phyloP scores from a whole-genome alignment of 768 basidiomycete species.

The Kwoniella pini region DNA sequence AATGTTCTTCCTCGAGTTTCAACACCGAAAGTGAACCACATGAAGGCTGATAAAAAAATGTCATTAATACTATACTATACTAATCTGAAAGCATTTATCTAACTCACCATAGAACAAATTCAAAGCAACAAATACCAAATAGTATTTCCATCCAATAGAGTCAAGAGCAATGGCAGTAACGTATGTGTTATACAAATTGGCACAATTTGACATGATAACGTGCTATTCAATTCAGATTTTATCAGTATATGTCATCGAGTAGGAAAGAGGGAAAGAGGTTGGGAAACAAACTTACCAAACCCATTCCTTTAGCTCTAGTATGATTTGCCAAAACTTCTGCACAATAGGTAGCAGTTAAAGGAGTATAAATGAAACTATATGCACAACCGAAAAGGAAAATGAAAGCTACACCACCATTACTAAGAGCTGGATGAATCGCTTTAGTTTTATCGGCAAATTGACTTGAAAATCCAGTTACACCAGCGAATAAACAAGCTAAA shows the following conservation, averaged over 20 bases:
- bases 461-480: constrained; percentile 26
- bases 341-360: constrained; percentile 63
- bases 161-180: constrained; percentile 41
- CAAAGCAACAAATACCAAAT: constrained; percentile 35
- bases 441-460: constrained; percentile 24
- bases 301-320: constrained; percentile 66
- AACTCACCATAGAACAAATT: constrained; percentile 28
- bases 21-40: constrained; percentile 48
- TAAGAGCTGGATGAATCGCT: not conserved
- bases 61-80: too few species aligned
- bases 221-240: constrained; percentile 4
- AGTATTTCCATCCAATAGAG: constrained; percentile 28
- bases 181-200: constrained; percentile 57
- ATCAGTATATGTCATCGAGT: not conserved
- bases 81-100: too few species aligned
- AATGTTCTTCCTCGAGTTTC: constrained; percentile 52
- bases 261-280: not conserved
- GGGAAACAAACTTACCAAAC: constrained; percentile 56
- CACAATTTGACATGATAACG: constrained; percentile 34
- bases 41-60: constrained; percentile 29
- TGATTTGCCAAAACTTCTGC: constrained; percentile 63
- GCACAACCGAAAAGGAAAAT: constrained; percentile 62
- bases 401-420: constrained; percentile 26
- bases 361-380: constrained; percentile 63
- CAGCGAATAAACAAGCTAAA: constrained; percentile 30